These are phyloP conservation scores for Rhizopus sp. DNA, from an alignment of 371 early-diverging fungal species.

Conservation along the genomic window DNA sequence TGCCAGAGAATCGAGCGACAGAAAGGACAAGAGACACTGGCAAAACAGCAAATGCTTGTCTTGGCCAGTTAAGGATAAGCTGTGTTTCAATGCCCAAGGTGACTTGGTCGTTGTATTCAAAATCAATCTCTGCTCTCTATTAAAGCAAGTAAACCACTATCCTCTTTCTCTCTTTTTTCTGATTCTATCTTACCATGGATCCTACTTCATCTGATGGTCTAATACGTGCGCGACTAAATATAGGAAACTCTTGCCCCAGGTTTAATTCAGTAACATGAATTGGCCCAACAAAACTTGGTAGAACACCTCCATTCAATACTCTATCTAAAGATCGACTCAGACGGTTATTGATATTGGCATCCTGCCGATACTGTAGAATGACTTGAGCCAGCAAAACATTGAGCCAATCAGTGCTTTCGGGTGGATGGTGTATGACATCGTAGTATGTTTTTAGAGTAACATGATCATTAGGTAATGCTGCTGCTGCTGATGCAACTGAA, in stretches of 20 bases:
- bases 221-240: conserved; percentile 73
- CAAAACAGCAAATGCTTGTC: conserved; percentile 81
- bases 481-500: conserved; percentile 30
- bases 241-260: conserved; percentile 88
- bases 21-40: conserved; percentile 86
- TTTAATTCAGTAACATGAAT: conserved; percentile 88
- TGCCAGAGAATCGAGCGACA: conserved; percentile 86
- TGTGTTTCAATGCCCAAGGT: conserved; percentile 82
- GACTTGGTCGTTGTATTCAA: conserved; percentile 80
- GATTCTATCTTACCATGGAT: conserved; percentile 58
- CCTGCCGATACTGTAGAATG: conserved; percentile 80
- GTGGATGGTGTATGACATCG: conserved; percentile 60
- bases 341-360: conserved; percentile 75
- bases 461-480: conserved; percentile 39
- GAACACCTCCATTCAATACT: conserved; percentile 76
- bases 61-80: conserved; percentile 90
- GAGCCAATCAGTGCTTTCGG: conserved; percentile 92
- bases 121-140: conserved; percentile 65
- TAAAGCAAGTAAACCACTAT: not conserved
- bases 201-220: conserved; percentile 71
- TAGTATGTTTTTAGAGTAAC: conserved; percentile 67
- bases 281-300: conserved; percentile 81
- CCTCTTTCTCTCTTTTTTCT: not conserved
- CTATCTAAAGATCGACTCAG: conserved; percentile 76
- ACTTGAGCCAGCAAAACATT: conserved; percentile 89